Evolutionary conservation across 352 stramenopile species (phyloP), one percentile per base, ranked within the genome.

Genomic region (Phytopythium montanum): DNA sequence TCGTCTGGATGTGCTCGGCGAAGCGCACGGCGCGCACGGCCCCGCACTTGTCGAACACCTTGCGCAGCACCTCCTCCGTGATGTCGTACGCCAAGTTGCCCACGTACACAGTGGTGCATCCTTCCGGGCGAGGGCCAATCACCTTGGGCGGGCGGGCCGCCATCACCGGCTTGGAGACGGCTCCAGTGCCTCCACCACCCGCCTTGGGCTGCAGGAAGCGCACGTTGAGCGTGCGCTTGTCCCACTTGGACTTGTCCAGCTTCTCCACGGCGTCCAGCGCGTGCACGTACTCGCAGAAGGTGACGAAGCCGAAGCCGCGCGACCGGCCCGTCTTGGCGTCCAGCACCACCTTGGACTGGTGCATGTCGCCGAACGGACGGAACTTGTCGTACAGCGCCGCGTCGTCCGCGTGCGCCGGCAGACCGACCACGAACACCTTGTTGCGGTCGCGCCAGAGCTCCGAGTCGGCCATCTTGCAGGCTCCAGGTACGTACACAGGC

Each of bases 21-120:
- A 94, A 92, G 16, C 85, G 85, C 60, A 94, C 77, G 23, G 85
- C 85, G 48, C 86, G 85, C 64, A 94, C 83, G 31, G 75, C 80
- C 53, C 85, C 85, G 64, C 79, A 92, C 57, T 76, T 78, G 44
- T 78, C 78, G 59, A 92, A 92, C 1, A 94, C 85, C 62, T 92
- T 92, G 41, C 81, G 78, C 61, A 94, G 53, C 45, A 94, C 79
- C 31, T 98, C 87, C 41, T 97, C 90, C 10, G 85, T 92, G 65
- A 93, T 96, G 41, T 95, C 79, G 69, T 99, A 99, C 2, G 96
- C 89, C 60, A 99, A 69, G 72, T 99, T 99, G 44, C 94, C 90
- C 3, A 98, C 93, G 74, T 98, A 98, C 13, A 99, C 65, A 16
- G 85, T 97, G 29, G 76, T 87, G 69, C 96, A 99, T 13, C 79